Evolutionary conservation across 2,329 filamentous ascomycete species (phyloP).

Genomic region (Cytospora piceicola): DNA sequence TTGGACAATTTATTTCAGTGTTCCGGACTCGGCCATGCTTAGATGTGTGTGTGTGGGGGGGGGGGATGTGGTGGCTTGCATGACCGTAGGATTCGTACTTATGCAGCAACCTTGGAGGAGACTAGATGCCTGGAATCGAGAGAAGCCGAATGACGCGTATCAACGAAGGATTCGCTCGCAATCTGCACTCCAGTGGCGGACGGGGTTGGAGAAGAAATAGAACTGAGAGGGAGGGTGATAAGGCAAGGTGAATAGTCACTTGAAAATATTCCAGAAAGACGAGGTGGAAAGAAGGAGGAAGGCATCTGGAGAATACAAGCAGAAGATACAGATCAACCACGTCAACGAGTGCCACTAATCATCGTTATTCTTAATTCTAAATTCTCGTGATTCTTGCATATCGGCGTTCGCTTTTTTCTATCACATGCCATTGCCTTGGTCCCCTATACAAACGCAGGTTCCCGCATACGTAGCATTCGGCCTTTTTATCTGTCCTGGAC

Average conservation of each 20-base stretch:
- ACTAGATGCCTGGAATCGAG: background rate
- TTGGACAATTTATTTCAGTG: background rate
- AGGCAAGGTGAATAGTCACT: background rate
- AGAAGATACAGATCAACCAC: background rate
- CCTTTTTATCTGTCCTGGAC: no score
- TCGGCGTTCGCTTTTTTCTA: no score
- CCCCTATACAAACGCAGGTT: no score
- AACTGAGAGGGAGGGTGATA: background rate
- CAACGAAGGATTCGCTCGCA: background rate
- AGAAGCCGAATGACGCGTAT: background rate
- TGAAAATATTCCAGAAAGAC: background rate
- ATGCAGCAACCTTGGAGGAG: background rate
- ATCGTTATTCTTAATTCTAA: no score
- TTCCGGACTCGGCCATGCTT: background rate
- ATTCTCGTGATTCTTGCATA: no score
- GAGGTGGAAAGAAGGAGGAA: background rate
- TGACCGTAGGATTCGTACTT: background rate
- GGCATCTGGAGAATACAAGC: background rate
- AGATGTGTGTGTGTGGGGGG: background rate
- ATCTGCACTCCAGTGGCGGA: background rate
- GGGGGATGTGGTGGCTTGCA: background rate
- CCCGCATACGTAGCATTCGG: no score
- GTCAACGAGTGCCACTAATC: no score
- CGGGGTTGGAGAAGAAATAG: background rate
- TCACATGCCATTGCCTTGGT: no score